Percentiles rank a stretch among this genome's conserved stretches.
These are phyloP conservation scores for Lentinula sp. DNA, from an alignment of 768 basidiomycete genomes.

Conservation along the genomic window DNA sequence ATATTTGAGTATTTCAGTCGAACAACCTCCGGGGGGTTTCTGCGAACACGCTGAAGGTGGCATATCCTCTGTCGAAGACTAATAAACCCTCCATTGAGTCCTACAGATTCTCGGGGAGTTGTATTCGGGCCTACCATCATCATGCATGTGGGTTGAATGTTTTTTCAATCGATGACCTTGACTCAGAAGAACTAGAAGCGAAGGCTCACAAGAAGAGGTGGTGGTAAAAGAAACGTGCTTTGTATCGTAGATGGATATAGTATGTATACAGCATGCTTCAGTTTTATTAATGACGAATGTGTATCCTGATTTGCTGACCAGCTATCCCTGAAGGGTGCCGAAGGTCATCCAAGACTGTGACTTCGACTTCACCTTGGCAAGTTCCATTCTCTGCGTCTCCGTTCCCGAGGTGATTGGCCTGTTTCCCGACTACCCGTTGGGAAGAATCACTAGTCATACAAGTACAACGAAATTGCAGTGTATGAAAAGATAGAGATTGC, in stretches of 20 bases:
- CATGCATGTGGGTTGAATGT: background rate
- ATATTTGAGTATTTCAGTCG: background rate
- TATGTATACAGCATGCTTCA: background rate
- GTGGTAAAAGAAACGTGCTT: background rate
- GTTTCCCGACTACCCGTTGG: background rate
- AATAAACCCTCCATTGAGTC: background rate
- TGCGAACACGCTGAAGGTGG: background rate
- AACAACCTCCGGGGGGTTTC: background rate
- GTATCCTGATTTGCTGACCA: slow-evolving; percentile 1
- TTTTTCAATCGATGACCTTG: background rate
- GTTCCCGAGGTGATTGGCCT: background rate
- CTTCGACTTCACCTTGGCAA: slow-evolving; percentile 1
- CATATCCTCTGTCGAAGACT: background rate
- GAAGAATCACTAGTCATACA: background rate
- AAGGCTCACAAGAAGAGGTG: too few species aligned
- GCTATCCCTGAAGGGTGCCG: background rate
- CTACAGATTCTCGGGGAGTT: background rate
- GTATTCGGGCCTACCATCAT: background rate
- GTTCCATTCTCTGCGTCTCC: background rate
- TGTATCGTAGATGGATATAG: background rate
- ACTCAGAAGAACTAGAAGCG: too few species aligned
- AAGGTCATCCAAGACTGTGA: background rate
- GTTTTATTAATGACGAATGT: background rate
- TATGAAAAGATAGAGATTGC: background rate
- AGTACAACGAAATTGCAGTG: background rate